These are phyloP conservation scores for Papiliotrema fonsecae DNA, from an alignment of 1,284 basidiomycete species.

Conservation along the genomic window DNA sequence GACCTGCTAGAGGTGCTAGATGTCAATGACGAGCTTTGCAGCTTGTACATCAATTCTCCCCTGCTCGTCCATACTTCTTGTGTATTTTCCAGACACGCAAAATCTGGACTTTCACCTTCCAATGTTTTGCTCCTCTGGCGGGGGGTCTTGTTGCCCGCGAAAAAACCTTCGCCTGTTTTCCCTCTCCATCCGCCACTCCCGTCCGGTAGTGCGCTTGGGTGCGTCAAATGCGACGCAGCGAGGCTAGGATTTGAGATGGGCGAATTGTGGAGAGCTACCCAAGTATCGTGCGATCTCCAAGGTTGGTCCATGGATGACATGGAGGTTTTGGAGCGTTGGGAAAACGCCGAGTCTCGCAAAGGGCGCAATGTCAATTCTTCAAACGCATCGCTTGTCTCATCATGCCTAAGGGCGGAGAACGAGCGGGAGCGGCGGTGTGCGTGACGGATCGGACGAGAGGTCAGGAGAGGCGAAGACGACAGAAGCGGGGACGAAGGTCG, in stretches of 20 bases:
- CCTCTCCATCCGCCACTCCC: not conserved
- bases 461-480: not conserved
- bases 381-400: not conserved
- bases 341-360: not conserved
- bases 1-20: not conserved
- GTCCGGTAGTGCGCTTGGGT: not conserved
- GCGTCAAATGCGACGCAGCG: not conserved
- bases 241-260: too few species aligned
- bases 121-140: not conserved
- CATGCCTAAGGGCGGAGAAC: conserved; percentile 11
- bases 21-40: not conserved
- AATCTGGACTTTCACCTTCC: not conserved
- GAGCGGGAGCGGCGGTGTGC: conserved; percentile 21
- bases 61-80: not conserved
- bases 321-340: not conserved
- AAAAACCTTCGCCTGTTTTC: conserved; percentile 1
- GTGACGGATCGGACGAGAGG: not conserved
- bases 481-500: too few species aligned
- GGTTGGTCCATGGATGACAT: conserved; percentile 22
- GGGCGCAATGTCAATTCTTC: conserved; percentile 1
- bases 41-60: not conserved
- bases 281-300: conserved; percentile 33
- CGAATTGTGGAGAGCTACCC: conserved; percentile 25
- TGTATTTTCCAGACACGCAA: not conserved
- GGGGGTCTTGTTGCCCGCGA: not conserved